These are phyloP conservation scores for Exophiala calicioides DNA, from an alignment of 2,329 filamentous ascomycete species.

Conservation along the genomic window DNA sequence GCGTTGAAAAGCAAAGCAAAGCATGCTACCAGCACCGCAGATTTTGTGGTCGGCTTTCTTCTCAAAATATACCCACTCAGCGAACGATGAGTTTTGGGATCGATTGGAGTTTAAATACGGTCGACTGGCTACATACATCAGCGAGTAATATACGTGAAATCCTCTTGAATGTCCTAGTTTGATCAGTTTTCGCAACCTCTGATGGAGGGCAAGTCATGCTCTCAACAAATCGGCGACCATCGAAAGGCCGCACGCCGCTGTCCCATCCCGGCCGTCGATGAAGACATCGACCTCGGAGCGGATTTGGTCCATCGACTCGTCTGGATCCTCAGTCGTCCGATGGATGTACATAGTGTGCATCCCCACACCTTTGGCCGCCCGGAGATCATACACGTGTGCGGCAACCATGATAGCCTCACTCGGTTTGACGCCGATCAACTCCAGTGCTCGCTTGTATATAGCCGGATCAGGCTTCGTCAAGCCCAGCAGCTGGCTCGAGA, in stretches of 20 bases:
- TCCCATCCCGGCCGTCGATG: too few relatives aligned
- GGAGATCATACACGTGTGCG: slow-evolving; percentile 57
- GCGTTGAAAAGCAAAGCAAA: too few relatives aligned
- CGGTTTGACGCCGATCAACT: slow-evolving; percentile 46
- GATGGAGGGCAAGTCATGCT: too few relatives aligned
- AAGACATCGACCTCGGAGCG: too few relatives aligned
- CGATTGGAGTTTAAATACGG: neutral
- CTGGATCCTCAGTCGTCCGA: slow-evolving; percentile 58
- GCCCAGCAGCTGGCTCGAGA: slow-evolving; percentile 55
- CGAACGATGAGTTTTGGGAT: neutral
- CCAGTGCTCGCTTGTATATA: slow-evolving; percentile 49
- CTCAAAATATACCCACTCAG: slow-evolving; percentile 11
- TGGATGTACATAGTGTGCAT: slow-evolving; percentile 56
- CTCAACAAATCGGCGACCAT: too few relatives aligned
- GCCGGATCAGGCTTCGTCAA: slow-evolving; percentile 52
- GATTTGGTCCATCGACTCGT: too few relatives aligned
- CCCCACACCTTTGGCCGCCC: slow-evolving; percentile 51
- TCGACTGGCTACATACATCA: neutral
- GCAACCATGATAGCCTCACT: slow-evolving; percentile 57
- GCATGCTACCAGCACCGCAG: slow-evolving; percentile 3
- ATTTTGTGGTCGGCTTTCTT: neutral
- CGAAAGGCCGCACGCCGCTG: too few relatives aligned
- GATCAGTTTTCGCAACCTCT: too few relatives aligned
- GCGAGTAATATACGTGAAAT: neutral
- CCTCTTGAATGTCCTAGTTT: neutral